Evolutionary conservation across 2,329 filamentous ascomycete species (phyloP).

Genomic region (Rhytidhysteron rufulum): DNA sequence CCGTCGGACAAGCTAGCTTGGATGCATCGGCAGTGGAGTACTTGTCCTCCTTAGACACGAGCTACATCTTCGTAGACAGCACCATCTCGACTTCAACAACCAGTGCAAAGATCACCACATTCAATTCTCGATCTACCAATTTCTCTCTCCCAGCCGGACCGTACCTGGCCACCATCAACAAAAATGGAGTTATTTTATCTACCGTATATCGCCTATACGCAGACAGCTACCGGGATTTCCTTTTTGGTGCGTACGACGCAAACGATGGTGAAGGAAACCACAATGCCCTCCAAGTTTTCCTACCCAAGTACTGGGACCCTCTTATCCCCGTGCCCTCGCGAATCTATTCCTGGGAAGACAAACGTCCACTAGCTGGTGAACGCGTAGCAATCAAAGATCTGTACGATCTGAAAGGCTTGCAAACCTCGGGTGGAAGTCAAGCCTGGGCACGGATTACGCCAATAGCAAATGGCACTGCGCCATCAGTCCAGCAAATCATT

Average conservation of each 20-base stretch:
- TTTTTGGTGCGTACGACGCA: constrained; percentile 26
- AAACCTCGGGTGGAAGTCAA: constrained; percentile 20
- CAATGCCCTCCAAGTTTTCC: constrained; percentile 18
- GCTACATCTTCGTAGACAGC: constrained; percentile 12
- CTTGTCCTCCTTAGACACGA: constrained; percentile 13
- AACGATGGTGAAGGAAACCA: constrained; percentile 19
- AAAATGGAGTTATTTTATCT: constrained; percentile 14
- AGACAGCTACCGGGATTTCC: constrained; percentile 26
- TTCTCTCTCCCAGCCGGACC: constrained; percentile 22
- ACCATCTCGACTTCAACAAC: constrained; percentile 8
- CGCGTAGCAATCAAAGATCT: constrained; percentile 22
- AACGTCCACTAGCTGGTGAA: constrained; percentile 21
- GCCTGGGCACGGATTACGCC: constrained; percentile 20
- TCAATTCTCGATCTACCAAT: constrained; percentile 6
- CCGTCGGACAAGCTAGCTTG: constrained; percentile 15
- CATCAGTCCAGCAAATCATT: constrained; percentile 21
- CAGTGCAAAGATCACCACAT: constrained; percentile 3
- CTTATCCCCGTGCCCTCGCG: constrained; percentile 37
- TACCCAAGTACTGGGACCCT: constrained; percentile 23
- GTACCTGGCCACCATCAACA: constrained; percentile 18
- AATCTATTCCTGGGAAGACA: constrained; percentile 34
- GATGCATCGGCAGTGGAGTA: constrained; percentile 19
- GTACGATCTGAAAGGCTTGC: constrained; percentile 22
- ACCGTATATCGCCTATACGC: constrained; percentile 27
- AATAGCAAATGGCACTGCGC: constrained; percentile 14